Evolutionary conservation across 2,329 filamentous ascomycete genomes (phyloP).

Genomic region (Aspergillus carbonarius): DNA sequence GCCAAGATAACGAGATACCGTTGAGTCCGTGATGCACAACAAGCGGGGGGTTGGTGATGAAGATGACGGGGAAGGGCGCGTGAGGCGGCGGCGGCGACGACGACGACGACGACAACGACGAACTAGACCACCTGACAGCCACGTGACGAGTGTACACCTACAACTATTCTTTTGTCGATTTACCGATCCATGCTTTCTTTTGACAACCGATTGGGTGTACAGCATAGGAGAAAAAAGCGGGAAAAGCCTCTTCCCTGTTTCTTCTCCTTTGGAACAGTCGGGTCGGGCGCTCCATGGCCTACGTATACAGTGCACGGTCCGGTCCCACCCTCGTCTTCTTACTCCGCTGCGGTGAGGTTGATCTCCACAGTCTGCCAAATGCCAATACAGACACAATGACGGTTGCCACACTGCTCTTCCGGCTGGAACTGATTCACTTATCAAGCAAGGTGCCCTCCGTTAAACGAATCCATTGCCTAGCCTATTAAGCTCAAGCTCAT

Average conservation of each 20-base stretch:
- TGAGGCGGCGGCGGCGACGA: too few species aligned
- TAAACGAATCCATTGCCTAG: neutral
- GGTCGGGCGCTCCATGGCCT: neutral
- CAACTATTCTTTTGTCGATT: too few species aligned
- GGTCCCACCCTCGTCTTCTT: neutral
- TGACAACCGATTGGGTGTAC: neutral
- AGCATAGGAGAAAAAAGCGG: neutral
- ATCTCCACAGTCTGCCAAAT: neutral
- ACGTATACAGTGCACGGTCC: neutral
- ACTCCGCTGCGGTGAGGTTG: neutral
- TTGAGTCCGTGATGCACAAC: neutral
- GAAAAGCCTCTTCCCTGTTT: neutral
- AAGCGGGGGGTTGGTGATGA: neutral
- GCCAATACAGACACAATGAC: neutral
- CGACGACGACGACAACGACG: too few species aligned
- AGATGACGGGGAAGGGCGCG: neutral
- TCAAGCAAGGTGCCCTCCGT: neutral
- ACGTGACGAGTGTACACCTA: neutral
- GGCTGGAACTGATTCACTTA: neutral
- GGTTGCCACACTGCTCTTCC: neutral
- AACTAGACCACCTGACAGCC: neutral
- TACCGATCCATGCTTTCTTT: too few species aligned
- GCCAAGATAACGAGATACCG: neutral
- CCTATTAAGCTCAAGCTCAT: neutral
- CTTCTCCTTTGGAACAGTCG: neutral